Evolutionary conservation across 106 monocot species (phyloP).

Genomic region (Dendrobium officinale): DNA sequence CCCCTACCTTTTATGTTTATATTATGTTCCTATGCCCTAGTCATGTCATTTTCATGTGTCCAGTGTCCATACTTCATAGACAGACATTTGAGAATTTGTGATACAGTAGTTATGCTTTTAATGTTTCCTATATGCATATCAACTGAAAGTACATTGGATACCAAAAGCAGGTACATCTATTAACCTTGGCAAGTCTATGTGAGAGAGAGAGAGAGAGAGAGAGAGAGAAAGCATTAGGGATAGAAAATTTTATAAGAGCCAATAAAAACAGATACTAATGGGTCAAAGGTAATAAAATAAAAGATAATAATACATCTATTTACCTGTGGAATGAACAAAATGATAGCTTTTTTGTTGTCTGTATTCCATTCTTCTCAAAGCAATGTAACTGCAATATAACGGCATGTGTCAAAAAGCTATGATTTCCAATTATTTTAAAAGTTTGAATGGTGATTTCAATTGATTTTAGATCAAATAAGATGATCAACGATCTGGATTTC

Average conservation of each 20-base stretch:
- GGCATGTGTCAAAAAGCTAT: neutral
- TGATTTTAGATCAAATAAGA: neutral
- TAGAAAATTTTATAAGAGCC: too few species aligned
- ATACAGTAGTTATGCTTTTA: too few species aligned
- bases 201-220: neutral
- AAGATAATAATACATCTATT: neutral
- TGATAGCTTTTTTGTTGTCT: slow-evolving; percentile 75
- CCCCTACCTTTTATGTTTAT: too few species aligned
- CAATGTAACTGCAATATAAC: slow-evolving; percentile 59
- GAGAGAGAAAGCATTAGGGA: neutral
- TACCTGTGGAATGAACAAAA: slow-evolving; percentile 81
- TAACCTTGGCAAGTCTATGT: neutral
- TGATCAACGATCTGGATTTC: neutral
- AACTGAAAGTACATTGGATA: neutral
- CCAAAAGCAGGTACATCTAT: neutral
- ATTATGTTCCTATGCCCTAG: too few species aligned
- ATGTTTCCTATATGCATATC: neutral
- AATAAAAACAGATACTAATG: too few species aligned
- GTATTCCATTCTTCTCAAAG: slow-evolving; percentile 75
- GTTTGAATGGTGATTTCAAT: neutral
- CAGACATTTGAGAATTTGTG: too few species aligned
- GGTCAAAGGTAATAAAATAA: too few species aligned
- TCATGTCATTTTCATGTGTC: too few species aligned
- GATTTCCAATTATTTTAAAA: slow-evolving; percentile 7
- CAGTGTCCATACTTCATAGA: too few species aligned